Evolutionary conservation across 1,284 basidiomycete species (phyloP).

Genomic region (Microbotryum violaceum): DNA sequence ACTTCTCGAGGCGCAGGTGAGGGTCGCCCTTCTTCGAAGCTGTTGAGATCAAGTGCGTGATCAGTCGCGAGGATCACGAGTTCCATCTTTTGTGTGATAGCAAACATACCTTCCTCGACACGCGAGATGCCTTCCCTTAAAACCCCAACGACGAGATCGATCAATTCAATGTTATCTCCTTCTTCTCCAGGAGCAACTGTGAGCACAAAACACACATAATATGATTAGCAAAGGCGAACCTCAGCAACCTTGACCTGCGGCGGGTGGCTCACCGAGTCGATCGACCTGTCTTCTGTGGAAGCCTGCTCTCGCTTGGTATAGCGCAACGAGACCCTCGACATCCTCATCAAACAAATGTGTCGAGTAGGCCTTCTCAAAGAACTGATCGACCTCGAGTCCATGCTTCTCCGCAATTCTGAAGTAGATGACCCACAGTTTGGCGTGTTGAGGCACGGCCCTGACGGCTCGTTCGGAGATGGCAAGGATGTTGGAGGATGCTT

Average conservation of each 20-base stretch:
- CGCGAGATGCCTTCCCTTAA: conserved; percentile 32
- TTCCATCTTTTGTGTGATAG: too few relatives aligned
- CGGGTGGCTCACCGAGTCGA: conserved; percentile 1
- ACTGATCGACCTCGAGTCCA: conserved; percentile 15
- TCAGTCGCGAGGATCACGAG: neutral
- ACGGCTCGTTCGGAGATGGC: conserved; percentile 45
- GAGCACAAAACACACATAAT: neutral
- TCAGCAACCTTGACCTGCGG: neutral
- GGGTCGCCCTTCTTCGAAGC: conserved; percentile 48
- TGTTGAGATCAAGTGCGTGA: neutral
- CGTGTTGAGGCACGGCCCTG: conserved; percentile 59
- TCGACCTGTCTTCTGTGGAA: conserved; percentile 37
- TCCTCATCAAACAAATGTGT: conserved; percentile 37
- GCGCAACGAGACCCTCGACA: conserved; percentile 57
- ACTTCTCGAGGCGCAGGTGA: conserved; percentile 69
- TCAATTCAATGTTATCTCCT: conserved; percentile 13
- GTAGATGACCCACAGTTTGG: conserved; percentile 64
- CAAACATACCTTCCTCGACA: too few relatives aligned
- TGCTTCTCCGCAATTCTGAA: conserved; percentile 45
- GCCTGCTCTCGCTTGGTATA: conserved; percentile 59
- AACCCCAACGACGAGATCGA: conserved; percentile 22
- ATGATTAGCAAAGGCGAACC: neutral
- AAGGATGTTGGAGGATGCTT: conserved; percentile 1
- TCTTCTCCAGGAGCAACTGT: conserved; percentile 11
- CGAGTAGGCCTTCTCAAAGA: conserved; percentile 33